phyloP scores from a whole-genome alignment of 2,329 filamentous ascomycete species.

The Aspergillus tamarii region DNA sequence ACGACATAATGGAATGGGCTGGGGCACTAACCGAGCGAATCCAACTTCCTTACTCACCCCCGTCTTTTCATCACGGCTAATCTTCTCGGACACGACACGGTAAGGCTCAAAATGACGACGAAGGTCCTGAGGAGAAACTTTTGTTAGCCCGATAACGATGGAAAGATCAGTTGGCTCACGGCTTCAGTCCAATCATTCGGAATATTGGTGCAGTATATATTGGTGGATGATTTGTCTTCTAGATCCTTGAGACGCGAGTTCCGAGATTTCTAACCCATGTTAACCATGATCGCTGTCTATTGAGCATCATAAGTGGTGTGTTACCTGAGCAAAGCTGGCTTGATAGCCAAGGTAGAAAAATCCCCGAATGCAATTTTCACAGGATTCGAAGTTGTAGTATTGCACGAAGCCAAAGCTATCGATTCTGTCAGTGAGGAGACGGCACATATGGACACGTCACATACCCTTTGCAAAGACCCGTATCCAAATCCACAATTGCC shows the following conservation, averaged over 20 bases:
- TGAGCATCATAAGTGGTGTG: not conserved
- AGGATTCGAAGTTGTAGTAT: constrained; percentile 83
- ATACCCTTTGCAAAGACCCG: constrained; percentile 94
- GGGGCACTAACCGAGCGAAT: constrained; percentile 75
- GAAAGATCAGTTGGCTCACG: constrained; percentile 53
- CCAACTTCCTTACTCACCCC: constrained; percentile 96
- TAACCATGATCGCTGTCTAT: constrained; percentile 16
- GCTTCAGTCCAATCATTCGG: constrained; percentile 90
- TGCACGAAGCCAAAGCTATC: constrained; percentile 94
- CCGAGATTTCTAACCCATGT: constrained; percentile 79
- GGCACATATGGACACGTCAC: constrained; percentile 38
- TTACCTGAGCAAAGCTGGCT: constrained; percentile 90
- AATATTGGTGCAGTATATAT: constrained; percentile 96
- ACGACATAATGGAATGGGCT: constrained; percentile 9
- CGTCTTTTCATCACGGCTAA: constrained; percentile 81
- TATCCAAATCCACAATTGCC: constrained; percentile 94
- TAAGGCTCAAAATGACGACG: constrained; percentile 61
- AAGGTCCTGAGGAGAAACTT: constrained; percentile 59
- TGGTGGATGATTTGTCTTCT: constrained; percentile 85
- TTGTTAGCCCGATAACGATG: constrained; percentile 16
- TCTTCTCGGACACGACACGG: constrained; percentile 87
- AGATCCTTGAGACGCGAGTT: constrained; percentile 98
- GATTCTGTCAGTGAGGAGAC: constrained; percentile 12
- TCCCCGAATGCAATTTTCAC: constrained; percentile 92
- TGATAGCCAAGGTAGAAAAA: constrained; percentile 96